Evolutionary conservation across 2,329 filamentous ascomycete species (phyloP).

Genomic region (Cyphellophora attinorum): DNA sequence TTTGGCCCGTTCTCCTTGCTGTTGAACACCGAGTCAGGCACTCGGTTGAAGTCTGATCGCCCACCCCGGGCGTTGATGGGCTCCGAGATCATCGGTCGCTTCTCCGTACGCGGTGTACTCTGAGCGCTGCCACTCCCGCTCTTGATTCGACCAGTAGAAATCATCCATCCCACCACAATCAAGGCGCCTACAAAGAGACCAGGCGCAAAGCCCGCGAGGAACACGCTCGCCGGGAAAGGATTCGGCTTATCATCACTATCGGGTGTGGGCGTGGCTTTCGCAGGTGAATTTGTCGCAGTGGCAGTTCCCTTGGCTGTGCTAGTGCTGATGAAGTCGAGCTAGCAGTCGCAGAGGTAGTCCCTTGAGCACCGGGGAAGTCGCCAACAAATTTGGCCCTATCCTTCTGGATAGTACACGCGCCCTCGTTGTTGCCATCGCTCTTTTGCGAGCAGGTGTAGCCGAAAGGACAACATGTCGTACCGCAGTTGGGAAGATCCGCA

Average conservation of each 20-base stretch:
- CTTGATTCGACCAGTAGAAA: constrained; percentile 25
- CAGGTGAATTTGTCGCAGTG: no score
- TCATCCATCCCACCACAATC: constrained; percentile 42
- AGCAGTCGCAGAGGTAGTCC: constrained; percentile 8
- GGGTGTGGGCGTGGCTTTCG: no score
- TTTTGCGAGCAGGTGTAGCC: constrained; percentile 33
- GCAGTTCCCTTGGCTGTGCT: constrained; percentile 10
- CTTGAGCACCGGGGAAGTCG: background rate
- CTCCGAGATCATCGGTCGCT: constrained; percentile 17
- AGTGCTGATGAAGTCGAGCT: constrained; percentile 15
- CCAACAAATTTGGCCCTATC: background rate
- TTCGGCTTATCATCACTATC: constrained; percentile 22
- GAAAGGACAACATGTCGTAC: constrained; percentile 33
- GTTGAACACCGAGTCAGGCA: no score
- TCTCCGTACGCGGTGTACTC: constrained; percentile 1
- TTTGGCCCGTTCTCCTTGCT: constrained; percentile 18
- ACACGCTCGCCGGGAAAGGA: constrained; percentile 30
- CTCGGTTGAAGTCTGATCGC: constrained; percentile 1
- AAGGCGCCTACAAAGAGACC: constrained; percentile 37
- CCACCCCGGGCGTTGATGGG: constrained; percentile 12
- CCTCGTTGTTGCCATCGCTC: background rate
- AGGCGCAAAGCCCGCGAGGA: constrained; percentile 37
- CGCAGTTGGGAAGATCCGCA: constrained; percentile 32
- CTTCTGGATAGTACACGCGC: background rate
- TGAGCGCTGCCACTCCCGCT: constrained; percentile 8